Evolutionary conservation across 371 early-diverging fungal genomes (phyloP), one percentile per base, ranked within the genome.

Genomic region (Mucor piriformis): DNA sequence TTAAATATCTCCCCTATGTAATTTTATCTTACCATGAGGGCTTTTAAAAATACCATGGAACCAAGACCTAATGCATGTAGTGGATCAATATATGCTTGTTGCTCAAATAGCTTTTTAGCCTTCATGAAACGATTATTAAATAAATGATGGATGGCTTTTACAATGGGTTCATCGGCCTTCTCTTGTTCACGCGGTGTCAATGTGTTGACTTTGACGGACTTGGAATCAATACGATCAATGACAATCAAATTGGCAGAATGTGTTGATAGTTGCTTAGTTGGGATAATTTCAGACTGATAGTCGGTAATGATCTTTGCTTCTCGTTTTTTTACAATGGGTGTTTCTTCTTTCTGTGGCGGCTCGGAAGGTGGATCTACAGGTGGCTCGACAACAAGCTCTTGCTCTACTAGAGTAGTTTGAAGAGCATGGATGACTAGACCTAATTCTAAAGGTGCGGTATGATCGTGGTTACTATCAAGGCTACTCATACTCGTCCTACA

Each of bases 131-230:
- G 69, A 53, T 79, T 79, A 27, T 72, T 76, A 34, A 79, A 72
- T 46, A 79, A 33, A 25, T 70, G 69, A 21, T 62, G 64, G 0
- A 72, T 55, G 1, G 72, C 79, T 38, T 42, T 33, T 7, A 67
- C 20, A 0, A 68, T 48, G 15, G 61, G 55, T 35, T 74, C 72
- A 40, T 72, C 74, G 51, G 72, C 77, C 33, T 65, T 52, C 50
- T 79, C 83, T 44, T 84, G 85, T 60, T 84, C 82, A n/a, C 67
- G 53, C 1, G 83, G 77, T 12, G 66, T 57, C 6, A 83, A 59
- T n/a, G 69, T 72, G 32, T 83, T 83, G 25, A 75, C 67, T 38
- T 53, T 43, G 24, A 62, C 50, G 24, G 49, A 18, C 24, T 62
- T 67, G 16, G 48, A 13, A 48, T 57, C 57, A 3, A 61, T 35